These are phyloP conservation scores for Lagenidium giganteum DNA, from an alignment of 352 stramenopile genomes.

Conservation along the genomic window DNA sequence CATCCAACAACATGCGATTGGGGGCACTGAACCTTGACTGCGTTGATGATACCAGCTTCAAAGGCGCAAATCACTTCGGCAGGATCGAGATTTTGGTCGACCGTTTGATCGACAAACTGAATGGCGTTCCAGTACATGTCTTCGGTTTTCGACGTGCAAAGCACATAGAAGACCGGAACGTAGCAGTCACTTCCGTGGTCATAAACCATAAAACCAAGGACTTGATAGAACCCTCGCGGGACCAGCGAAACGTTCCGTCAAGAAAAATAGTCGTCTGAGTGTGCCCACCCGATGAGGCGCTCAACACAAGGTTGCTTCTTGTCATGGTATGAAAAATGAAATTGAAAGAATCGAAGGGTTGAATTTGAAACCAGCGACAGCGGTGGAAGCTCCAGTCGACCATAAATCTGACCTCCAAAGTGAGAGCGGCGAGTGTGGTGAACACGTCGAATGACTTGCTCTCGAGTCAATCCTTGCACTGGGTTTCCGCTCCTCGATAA, in stretches of 20 bases:
- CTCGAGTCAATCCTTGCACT: constrained; percentile 16
- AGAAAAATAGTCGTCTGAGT: constrained; percentile 7
- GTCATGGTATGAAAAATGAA: too few species aligned
- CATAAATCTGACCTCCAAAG: constrained; percentile 14
- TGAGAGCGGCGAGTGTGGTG: constrained; percentile 1
- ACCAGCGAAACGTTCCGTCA: constrained; percentile 3
- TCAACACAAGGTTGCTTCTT: too few species aligned
- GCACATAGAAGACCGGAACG: constrained; percentile 14
- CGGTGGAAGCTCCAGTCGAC: constrained; percentile 14
- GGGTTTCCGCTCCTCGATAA: too few species aligned
- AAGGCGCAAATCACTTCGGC: constrained; percentile 10
- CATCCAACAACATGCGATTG: constrained; percentile 6
- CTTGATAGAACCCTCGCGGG: neutral
- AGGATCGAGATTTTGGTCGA: constrained; percentile 2
- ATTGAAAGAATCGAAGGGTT: constrained; percentile 13
- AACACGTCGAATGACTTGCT: constrained; percentile 4
- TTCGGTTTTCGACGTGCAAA: constrained; percentile 4
- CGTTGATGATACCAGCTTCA: constrained; percentile 9
- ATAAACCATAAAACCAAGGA: too few species aligned
- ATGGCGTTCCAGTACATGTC: constrained; percentile 19
- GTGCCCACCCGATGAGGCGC: constrained; percentile 19
- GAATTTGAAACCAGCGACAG: constrained; percentile 9
- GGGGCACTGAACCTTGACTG: constrained; percentile 7
- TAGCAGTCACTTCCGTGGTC: too few species aligned
- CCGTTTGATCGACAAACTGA: neutral